These are phyloP conservation scores for Aureobasidium sp. DNA, from an alignment of 2,329 filamentous ascomycete species.

Conservation along the genomic window DNA sequence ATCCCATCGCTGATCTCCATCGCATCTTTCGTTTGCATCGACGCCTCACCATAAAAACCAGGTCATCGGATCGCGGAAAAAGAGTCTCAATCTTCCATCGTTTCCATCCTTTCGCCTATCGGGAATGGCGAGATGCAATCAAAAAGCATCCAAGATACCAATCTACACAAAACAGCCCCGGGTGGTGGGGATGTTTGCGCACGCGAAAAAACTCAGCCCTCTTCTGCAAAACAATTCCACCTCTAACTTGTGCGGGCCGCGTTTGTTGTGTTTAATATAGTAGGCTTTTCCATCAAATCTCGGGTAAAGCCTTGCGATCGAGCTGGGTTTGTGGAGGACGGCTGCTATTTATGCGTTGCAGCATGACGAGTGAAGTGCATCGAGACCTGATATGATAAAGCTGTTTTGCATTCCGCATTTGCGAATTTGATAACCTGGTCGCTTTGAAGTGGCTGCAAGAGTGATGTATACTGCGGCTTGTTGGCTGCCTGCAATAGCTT, in stretches of 20 bases:
- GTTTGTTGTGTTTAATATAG: not conserved
- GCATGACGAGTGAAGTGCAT: not conserved
- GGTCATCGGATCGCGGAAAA: not conserved
- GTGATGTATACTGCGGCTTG: not conserved
- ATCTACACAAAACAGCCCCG: not conserved
- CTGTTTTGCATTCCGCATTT: not conserved
- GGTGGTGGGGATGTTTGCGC: not conserved
- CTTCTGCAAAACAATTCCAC: not conserved
- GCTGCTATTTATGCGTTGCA: not conserved
- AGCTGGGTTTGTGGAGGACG: not conserved
- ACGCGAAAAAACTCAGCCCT: not conserved
- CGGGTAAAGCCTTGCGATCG: not conserved
- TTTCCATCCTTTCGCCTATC: not conserved
- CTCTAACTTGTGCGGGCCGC: not conserved
- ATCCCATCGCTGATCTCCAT: not conserved
- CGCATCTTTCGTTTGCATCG: not conserved
- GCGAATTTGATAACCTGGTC: not conserved
- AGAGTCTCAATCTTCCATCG: not conserved
- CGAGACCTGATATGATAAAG: not conserved
- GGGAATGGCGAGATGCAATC: not conserved
- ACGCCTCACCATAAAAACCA: not conserved
- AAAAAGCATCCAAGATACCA: not conserved
- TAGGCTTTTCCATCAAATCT: not conserved
- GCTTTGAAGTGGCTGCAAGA: not conserved
- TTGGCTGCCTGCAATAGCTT: not conserved